Base-by-base conservation (phyloP, 805 yeast species). In the Komagataella kurtzmanii region DNA sequence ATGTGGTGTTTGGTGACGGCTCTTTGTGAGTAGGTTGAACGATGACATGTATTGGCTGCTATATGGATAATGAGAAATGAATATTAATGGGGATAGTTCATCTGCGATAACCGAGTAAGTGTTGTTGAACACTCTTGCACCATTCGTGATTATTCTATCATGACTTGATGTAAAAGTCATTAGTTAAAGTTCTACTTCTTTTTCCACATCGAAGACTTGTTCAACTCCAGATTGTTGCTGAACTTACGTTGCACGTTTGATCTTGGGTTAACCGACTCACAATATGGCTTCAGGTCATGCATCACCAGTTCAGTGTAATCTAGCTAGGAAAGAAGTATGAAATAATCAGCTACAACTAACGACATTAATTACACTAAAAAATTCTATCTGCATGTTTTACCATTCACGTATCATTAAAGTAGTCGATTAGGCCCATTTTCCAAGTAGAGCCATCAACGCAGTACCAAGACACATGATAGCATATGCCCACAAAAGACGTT, bases 361-460 rank as follows among this genome's bases (percentile, higher is more conserved):
- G 23, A 21, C 6, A 21, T 21, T 6, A 21, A 21, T 21, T 21
- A 21, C 23, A 21, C 4, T 21, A 21, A 21, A 21, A 21, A 3
- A 21, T 21, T 21, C 23, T 21, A 21, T 21, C 6, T 21, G 23
- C 23, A 21, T 21, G 23, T 21, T 21, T 21, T 21, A 30, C n/a
- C 40, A 47, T 44, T 10, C 14, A 12, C n/a, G n/a, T 19, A 44
- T 44, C 23, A 44, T 17, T 44, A 6, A 43, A 43, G 17, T 30
- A 18, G 17, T 44, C 44, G 47, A 24, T 61, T 64, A 82, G 5
- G 88, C 89, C 89, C 91, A 84, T 61, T 79, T 81, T 44, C 89
- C 90, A 24, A 84, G 71, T 46, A 84, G 67, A 1, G 89, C 87
- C 90, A 84, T 84, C 40, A 83, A 60, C 10, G 83, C 84, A 30